Base-by-base conservation (phyloP, 2,329 filamentous ascomycete species). In the Aureobasidium subglaciale region DNA sequence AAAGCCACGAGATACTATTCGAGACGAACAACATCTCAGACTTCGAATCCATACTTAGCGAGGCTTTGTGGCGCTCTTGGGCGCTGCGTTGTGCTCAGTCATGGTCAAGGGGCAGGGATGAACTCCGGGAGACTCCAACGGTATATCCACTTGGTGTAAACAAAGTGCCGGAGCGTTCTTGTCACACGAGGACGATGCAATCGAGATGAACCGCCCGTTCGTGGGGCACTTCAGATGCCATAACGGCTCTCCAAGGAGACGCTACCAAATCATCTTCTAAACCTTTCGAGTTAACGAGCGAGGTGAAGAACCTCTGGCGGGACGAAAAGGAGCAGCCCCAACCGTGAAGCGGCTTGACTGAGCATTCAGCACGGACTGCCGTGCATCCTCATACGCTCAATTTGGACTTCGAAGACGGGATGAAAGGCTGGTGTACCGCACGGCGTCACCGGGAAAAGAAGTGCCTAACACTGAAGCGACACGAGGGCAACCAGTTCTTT, bases 141-240 rank as follows among this genome's bases (percentile, higher is more conserved):
- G 46, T 20, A 30, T 38, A 40, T 50, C 35, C 46, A 50, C 46
- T 29, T 50, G 25, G 46, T 50, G 46, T 16, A 40, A 34, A 50
- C 46, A 50, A 40, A 50, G 46, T 50, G 46, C 22, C 46, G 46
- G 25, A 27, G 24, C 35, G 46, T 50, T 50, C 30, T 50, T 50
- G 46, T 40, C 46, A 48, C 45, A 38, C 20, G 10, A 34, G 24
- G 46, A 49, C 46, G 46, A 32, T 49, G 46, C 46, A 38, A 49
- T 38, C 46, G 30, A 38, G 22, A 38, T 38, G 46, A 29, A 29
- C 46, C 32, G 46, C 20, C 34, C n/a, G 46, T 49, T 49, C 46
- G 46, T 49, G 45, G 25, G 27, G 13, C 7, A 38, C 16, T 15
- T 30, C 46, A 52, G 20, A 41, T 49, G 15, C 20, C 24, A 27